These are phyloP conservation scores for Sophora flavescens DNA, from an alignment of 306 rosid species.

Conservation along the genomic window DNA sequence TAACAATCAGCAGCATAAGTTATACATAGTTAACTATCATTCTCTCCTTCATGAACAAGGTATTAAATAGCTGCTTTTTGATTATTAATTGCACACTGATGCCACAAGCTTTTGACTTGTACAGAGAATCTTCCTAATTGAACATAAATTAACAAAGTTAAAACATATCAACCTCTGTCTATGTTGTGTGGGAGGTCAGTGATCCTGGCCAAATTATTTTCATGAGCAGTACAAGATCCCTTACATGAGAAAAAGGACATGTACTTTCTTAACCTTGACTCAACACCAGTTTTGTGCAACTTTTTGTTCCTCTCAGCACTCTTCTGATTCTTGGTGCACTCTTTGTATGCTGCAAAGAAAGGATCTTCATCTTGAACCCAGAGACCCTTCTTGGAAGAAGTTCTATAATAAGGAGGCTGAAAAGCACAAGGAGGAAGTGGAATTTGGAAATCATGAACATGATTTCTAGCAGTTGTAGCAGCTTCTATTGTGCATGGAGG, in stretches of 20 bases:
- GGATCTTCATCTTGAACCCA: conserved; percentile 66
- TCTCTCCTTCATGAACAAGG: background rate
- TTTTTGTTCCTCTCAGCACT: conserved; percentile 38
- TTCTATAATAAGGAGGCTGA: conserved; percentile 63
- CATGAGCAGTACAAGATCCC: conserved; percentile 52
- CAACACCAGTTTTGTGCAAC: conserved; percentile 11
- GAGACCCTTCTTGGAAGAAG: conserved; percentile 53
- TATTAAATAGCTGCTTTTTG: background rate
- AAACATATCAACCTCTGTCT: conserved; percentile 32
- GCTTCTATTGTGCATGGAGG: conserved; percentile 61
- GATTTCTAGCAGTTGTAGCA: conserved; percentile 16
- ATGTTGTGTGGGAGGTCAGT: conserved; percentile 45
- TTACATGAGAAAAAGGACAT: conserved; percentile 58
- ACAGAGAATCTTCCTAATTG: background rate
- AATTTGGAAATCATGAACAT: conserved; percentile 52
- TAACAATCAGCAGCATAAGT: background rate
- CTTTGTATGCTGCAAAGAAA: conserved; percentile 71
- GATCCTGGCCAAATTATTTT: conserved; percentile 58
- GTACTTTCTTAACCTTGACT: conserved; percentile 45
- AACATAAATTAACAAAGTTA: background rate
- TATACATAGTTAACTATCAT: background rate
- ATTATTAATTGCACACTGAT: conserved; percentile 1
- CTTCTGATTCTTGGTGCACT: conserved; percentile 65
- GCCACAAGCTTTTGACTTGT: background rate
- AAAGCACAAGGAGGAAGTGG: conserved; percentile 85